A percentile compares a stretch with the other conserved stretches of the same genome.
These are phyloP conservation scores for Xylariaceae sp. DNA, from an alignment of 2,329 filamentous ascomycete genomes.

Conservation along the genomic window DNA sequence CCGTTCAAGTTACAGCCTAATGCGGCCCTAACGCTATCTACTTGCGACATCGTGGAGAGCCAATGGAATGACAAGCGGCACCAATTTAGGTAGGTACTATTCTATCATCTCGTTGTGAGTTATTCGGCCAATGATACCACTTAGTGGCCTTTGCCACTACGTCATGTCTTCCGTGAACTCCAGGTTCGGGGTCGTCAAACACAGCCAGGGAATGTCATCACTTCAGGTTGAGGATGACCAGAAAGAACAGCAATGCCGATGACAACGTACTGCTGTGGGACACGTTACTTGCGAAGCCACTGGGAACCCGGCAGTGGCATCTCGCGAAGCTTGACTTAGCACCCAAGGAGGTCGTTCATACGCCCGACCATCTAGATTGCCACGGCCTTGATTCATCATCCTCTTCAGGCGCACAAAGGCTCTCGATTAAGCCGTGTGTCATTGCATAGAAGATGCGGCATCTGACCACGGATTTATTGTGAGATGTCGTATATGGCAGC, in stretches of 20 bases:
- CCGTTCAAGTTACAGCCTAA: slow-evolving; percentile 16
- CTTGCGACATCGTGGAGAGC: background rate
- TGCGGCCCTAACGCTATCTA: slow-evolving; percentile 1
- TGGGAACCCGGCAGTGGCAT: slow-evolving; percentile 11
- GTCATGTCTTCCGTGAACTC: slow-evolving; percentile 5
- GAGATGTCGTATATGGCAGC: background rate
- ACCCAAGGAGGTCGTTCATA: slow-evolving; percentile 1
- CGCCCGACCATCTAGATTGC: slow-evolving; percentile 1
- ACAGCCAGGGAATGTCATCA: background rate
- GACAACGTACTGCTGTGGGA: slow-evolving; percentile 4
- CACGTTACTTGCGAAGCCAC: slow-evolving; percentile 5
- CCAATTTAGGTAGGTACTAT: background rate
- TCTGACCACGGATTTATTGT: background rate
- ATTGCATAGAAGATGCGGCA: slow-evolving; percentile 8
- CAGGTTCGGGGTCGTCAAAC: background rate
- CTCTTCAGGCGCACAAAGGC: background rate
- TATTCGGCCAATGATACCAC: background rate
- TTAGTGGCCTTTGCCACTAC: background rate
- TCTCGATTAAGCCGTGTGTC: background rate
- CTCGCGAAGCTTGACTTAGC: slow-evolving; percentile 4
- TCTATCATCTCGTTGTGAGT: background rate
- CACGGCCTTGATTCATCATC: slow-evolving; percentile 1
- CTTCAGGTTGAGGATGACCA: slow-evolving; percentile 4
- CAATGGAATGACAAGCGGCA: background rate
- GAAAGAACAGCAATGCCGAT: background rate